Conservation (phyloP, 148 eudicot genomes). For the Vaccinium vitisidaea region DNA sequence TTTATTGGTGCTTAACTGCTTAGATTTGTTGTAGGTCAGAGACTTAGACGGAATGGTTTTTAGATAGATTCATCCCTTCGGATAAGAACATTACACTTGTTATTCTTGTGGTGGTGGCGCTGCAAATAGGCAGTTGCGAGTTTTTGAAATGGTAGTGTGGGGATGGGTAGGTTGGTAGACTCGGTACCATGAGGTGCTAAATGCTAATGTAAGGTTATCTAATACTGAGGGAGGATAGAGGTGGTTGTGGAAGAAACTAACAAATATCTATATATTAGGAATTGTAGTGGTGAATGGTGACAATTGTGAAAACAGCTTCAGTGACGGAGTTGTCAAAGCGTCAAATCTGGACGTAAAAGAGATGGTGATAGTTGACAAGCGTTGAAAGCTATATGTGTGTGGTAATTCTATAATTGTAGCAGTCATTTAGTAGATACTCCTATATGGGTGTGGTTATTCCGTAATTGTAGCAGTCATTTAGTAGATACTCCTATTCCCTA, state of each 20-base stretch:
- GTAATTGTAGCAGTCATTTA: neutral
- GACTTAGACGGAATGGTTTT: neutral
- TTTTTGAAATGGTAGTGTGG: neutral
- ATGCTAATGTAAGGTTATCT: no score
- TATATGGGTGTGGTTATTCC: neutral
- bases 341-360: neutral
- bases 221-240: neutral
- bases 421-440: neutral
- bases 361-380: neutral
- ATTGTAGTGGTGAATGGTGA: neutral
- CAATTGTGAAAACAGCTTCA: neutral
- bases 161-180: no score
- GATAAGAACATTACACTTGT: neutral
- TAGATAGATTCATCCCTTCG: neutral
- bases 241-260: neutral
- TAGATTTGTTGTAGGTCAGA: neutral
- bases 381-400: neutral
- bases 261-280: neutral
- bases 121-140: neutral
- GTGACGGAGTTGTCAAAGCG: neutral
- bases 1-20: neutral
- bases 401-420: neutral
- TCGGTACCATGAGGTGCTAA: no score
- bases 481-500: neutral
- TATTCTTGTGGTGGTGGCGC: neutral